phyloP scores from a whole-genome alignment of 306 rosid species.

The Luffa aegyptiaca region DNA sequence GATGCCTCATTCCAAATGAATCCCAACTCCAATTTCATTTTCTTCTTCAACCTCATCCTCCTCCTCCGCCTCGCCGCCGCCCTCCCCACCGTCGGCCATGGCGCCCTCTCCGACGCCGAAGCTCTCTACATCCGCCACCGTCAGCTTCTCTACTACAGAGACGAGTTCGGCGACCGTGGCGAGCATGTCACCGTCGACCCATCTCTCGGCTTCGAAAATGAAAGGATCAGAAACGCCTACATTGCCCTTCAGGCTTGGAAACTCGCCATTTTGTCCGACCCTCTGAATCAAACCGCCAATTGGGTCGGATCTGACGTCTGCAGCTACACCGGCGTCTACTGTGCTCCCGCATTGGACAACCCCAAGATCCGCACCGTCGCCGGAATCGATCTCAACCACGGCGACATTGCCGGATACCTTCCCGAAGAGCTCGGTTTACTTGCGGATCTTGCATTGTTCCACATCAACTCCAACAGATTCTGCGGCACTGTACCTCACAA shows the following conservation, averaged over 20 bases:
- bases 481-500: slow-evolving; percentile 79
- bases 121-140: slow-evolving; percentile 56
- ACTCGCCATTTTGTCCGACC: slow-evolving; percentile 80
- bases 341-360: slow-evolving; percentile 60
- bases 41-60: not conserved
- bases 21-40: slow-evolving; percentile 4
- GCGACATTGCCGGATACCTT: slow-evolving; percentile 88
- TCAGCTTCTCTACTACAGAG: slow-evolving; percentile 76
- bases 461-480: slow-evolving; percentile 73
- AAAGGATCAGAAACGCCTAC: slow-evolving; percentile 53
- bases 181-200: slow-evolving; percentile 62
- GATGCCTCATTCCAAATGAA: slow-evolving; percentile 62
- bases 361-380: slow-evolving; percentile 58
- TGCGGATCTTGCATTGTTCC: slow-evolving; percentile 66
- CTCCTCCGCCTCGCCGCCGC: slow-evolving; percentile 4
- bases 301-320: slow-evolving; percentile 86
- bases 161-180: slow-evolving; percentile 73
- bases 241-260: slow-evolving; percentile 81
- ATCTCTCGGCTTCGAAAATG: slow-evolving; percentile 47
- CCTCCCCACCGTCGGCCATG: slow-evolving; percentile 24
- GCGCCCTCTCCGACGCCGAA: slow-evolving; percentile 41
- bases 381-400: slow-evolving; percentile 92
- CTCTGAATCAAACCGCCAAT: slow-evolving; percentile 31
- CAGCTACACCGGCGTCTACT: slow-evolving; percentile 50
- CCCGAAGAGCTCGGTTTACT: slow-evolving; percentile 82